Conservation (phyloP, 371 early-diverging fungal species). For the Mortierella sp. region DNA sequence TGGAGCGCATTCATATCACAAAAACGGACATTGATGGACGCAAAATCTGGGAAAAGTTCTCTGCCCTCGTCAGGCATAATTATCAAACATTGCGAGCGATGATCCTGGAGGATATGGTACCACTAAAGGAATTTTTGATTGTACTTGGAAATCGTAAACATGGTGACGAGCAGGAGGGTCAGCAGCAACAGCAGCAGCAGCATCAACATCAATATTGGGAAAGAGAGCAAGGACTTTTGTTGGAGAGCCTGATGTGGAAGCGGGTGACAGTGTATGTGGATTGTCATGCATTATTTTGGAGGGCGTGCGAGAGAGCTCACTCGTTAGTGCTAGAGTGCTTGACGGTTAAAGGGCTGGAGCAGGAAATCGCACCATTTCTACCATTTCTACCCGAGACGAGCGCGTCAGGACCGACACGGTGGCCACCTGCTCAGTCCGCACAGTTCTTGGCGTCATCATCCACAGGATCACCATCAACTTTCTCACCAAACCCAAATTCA, state of each 20-base stretch:
- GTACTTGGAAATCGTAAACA: constrained; percentile 1
- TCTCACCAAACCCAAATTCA: background rate
- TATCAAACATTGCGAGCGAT: constrained; percentile 3
- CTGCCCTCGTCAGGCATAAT: constrained; percentile 12
- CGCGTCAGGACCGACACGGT: constrained; percentile 2
- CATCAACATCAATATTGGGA: background rate
- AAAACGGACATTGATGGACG: constrained; percentile 20
- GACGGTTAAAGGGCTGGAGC: constrained; percentile 7
- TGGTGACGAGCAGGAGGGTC: background rate
- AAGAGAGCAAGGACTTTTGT: background rate
- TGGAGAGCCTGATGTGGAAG: constrained; percentile 14
- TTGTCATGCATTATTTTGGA: constrained; percentile 15
- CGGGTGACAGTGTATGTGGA: constrained; percentile 6
- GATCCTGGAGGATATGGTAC: constrained; percentile 21
- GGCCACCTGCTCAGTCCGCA: background rate
- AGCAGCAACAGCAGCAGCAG: no score
- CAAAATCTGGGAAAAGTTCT: constrained; percentile 25
- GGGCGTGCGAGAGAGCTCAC: constrained; percentile 5
- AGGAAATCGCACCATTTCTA: background rate
- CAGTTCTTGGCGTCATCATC: background rate
- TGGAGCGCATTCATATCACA: constrained; percentile 17
- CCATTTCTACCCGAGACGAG: background rate
- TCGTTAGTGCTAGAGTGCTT: constrained; percentile 23
- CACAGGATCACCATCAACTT: background rate
- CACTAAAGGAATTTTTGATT: constrained; percentile 5